These are phyloP conservation scores for Xylaria multiplex DNA, from an alignment of 2,329 filamentous ascomycete species.

Conservation along the genomic window DNA sequence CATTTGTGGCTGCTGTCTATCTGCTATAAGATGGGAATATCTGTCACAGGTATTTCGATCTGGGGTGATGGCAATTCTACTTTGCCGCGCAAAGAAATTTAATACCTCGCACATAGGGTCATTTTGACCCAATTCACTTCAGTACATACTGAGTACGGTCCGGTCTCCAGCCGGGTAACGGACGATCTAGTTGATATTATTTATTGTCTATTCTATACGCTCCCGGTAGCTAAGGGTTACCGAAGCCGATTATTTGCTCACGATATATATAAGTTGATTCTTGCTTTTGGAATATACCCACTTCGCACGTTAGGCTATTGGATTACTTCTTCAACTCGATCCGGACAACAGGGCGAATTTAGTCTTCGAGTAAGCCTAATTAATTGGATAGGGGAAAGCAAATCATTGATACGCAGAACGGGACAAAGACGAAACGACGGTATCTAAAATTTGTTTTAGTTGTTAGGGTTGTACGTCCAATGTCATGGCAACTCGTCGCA, in stretches of 20 bases:
- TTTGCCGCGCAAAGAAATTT: constrained; percentile 26
- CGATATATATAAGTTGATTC: constrained; percentile 31
- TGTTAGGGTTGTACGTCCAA: constrained; percentile 19
- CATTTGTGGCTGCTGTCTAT: constrained; percentile 62
- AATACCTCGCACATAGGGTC: constrained; percentile 21
- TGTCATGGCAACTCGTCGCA: background rate
- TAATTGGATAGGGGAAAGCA: constrained; percentile 4
- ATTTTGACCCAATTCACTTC: constrained; percentile 29
- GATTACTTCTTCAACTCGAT: constrained; percentile 17
- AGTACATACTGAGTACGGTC: constrained; percentile 37
- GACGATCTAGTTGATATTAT: constrained; percentile 44
- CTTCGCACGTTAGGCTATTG: constrained; percentile 27
- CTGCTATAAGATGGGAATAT: constrained; percentile 41
- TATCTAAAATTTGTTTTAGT: constrained; percentile 23
- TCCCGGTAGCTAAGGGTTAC: background rate
- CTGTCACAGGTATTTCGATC: constrained; percentile 5
- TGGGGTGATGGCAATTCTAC: background rate
- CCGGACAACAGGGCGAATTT: background rate
- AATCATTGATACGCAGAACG: constrained; percentile 24
- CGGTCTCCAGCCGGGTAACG: constrained; percentile 32
- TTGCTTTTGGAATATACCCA: constrained; percentile 35
- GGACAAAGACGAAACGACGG: constrained; percentile 31
- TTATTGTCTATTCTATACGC: constrained; percentile 44
- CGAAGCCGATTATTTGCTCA: constrained; percentile 20
- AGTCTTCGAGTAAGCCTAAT: constrained; percentile 15